Conservation (phyloP, 2,329 filamentous ascomycete species). For the Chrysoporthe austroafricana region DNA sequence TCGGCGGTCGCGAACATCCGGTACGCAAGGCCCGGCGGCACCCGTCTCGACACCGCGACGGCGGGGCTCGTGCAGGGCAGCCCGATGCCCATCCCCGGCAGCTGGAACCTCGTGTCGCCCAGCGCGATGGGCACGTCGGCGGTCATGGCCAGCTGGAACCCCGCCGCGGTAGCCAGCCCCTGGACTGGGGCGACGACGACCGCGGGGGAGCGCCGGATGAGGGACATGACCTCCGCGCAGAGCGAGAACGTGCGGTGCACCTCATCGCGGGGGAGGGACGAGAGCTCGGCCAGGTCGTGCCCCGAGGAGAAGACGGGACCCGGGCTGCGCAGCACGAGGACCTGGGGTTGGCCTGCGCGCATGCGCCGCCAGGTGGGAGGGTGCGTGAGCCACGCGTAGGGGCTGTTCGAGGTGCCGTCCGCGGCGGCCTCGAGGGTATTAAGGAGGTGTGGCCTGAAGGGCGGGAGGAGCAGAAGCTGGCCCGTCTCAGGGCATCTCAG, state of each 20-base stretch:
- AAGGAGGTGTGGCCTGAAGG: constrained; percentile 33
- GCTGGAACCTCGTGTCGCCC: constrained; percentile 27
- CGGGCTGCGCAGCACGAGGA: constrained; percentile 38
- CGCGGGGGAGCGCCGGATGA: constrained; percentile 39
- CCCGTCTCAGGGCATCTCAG: constrained; percentile 33
- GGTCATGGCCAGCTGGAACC: constrained; percentile 40
- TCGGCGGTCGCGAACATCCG: constrained; percentile 38
- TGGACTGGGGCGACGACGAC: constrained; percentile 38
- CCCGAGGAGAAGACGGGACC: constrained; percentile 39
- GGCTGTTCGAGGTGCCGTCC: background rate
- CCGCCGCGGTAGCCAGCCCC: constrained; percentile 39
- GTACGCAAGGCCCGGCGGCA: constrained; percentile 35
- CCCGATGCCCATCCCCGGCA: constrained; percentile 38
- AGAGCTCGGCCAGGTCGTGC: constrained; percentile 38
- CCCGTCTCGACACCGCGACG: constrained; percentile 34
- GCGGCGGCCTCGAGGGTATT: constrained; percentile 27
- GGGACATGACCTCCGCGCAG: constrained; percentile 39
- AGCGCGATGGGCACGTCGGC: constrained; percentile 36
- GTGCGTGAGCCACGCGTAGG: constrained; percentile 37
- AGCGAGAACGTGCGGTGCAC: constrained; percentile 34
- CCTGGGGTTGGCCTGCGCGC: constrained; percentile 34
- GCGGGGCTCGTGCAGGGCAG: constrained; percentile 40
- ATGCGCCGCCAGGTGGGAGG: constrained; percentile 32
- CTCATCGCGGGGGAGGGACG: constrained; percentile 18
- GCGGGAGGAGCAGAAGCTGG: constrained; percentile 35